Evolutionary conservation across 257 asterid genomes (phyloP).

Genomic region (Galeopsis tetrahit): DNA sequence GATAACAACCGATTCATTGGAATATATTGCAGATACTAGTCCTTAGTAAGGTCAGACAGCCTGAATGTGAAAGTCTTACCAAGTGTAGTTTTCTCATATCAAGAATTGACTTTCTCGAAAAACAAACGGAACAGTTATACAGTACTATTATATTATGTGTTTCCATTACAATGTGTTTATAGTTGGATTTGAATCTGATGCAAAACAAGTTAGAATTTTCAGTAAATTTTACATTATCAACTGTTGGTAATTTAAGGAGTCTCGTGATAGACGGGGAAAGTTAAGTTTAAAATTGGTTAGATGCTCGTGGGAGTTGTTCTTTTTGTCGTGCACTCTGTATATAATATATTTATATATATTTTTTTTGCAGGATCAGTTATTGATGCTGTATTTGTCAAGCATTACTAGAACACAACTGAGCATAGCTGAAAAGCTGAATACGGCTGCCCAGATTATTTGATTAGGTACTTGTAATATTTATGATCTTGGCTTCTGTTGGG

Average conservation of each 20-base stretch:
- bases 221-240: too few relatives aligned
- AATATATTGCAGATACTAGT: background rate
- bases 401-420: slow-evolving; percentile 95
- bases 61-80: background rate
- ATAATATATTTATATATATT: background rate
- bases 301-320: slow-evolving; percentile 9
- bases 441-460: slow-evolving; percentile 91
- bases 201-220: background rate
- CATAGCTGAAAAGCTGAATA: slow-evolving; percentile 85
- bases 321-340: background rate
- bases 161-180: background rate
- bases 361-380: slow-evolving; percentile 74
- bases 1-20: background rate
- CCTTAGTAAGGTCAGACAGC: background rate
- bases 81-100: background rate
- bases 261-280: background rate
- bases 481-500: background rate
- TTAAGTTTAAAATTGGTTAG: background rate
- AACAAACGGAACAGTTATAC: background rate
- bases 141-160: too few relatives aligned
- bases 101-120: background rate
- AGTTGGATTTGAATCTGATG: background rate
- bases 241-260: background rate
- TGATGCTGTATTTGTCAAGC: slow-evolving; percentile 87
- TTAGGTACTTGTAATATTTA: background rate